Evolutionary conservation across 768 basidiomycete genomes (phyloP), one percentile per base, ranked within the genome.

Genomic region (Suillus ampliporus): DNA sequence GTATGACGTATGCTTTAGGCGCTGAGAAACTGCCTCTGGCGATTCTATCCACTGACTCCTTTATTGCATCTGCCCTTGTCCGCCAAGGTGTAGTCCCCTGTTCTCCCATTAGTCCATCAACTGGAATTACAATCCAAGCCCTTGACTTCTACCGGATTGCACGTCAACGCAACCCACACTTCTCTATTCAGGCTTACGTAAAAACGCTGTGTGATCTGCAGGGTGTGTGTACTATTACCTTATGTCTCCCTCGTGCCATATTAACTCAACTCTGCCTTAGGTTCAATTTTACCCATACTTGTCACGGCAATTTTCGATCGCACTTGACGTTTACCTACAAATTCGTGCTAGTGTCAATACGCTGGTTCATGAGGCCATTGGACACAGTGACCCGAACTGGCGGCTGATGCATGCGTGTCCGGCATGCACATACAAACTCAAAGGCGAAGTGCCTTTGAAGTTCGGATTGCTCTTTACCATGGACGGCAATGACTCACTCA

Each of bases 241-340:
- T 31, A 6, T 31, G 31, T 31, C 15, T 46, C 13, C 41, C 8
- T 64, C 19, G 2, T 19, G 9, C 8, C 9, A 3, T 10, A 8
- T n/a, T 21, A n/a, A n/a, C 6, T 35, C 9, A 11, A 43, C 1
- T 46, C 13, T 31, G 15, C 3, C 50, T 17, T 37, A 40, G 62
- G 46, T 67, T 23, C 47, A 63, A 8, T 68, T 59, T 26, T 57
- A 62, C 9, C 38, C 23, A 7, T 61, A 61, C 37, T 38, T 70
- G 9, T 58, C 47, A 0, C 3, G 53, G 2, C 74, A 76, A 57
- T 72, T 77, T 41, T 64, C 69, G 2, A 64, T 69, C 14, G 63
- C 68, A 0, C 71, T 65, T 38, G 72, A 77, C 59, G 47, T 69
- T 0, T 76, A 74, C 31, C 61, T 74, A 5, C 67, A 69, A 8